phyloP scores from a whole-genome alignment of 768 basidiomycete genomes.

The Tulasnella sp. region DNA sequence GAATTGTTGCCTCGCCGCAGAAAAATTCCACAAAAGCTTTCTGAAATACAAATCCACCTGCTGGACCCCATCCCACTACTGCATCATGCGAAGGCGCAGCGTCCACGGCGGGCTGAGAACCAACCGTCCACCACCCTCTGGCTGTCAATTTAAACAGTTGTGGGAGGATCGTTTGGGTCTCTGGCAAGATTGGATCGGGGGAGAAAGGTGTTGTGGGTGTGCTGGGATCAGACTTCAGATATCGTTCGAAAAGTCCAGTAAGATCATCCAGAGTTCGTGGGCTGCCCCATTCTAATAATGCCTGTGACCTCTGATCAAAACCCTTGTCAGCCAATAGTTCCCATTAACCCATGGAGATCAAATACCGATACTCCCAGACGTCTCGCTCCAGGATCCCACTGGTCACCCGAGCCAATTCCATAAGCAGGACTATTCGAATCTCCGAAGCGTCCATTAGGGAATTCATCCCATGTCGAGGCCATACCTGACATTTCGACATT shows the following conservation, averaged over 20 bases:
- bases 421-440: conserved; percentile 96
- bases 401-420: conserved; percentile 51
- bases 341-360: neutral
- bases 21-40: conserved; percentile 98
- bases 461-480: conserved; percentile 82
- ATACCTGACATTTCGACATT: neutral
- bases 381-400: conserved; percentile 40
- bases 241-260: conserved; percentile 61
- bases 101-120: conserved; percentile 90
- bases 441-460: conserved; percentile 96
- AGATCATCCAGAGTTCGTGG: conserved; percentile 56
- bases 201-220: conserved; percentile 81
- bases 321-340: neutral
- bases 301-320: conserved; percentile 40
- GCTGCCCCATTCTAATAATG: conserved; percentile 61
- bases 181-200: conserved; percentile 60
- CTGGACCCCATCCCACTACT: conserved; percentile 87
- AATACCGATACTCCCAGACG: conserved; percentile 47
- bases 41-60: conserved; percentile 88
- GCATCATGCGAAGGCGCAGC: conserved; percentile 59
- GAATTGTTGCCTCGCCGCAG: conserved; percentile 46
- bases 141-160: conserved; percentile 65
- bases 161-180: conserved; percentile 68
- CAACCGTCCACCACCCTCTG: conserved; percentile 88
- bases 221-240: conserved; percentile 48